Evolutionary conservation across 352 stramenopile species (phyloP).

Genomic region (Plasmopara viticola): DNA sequence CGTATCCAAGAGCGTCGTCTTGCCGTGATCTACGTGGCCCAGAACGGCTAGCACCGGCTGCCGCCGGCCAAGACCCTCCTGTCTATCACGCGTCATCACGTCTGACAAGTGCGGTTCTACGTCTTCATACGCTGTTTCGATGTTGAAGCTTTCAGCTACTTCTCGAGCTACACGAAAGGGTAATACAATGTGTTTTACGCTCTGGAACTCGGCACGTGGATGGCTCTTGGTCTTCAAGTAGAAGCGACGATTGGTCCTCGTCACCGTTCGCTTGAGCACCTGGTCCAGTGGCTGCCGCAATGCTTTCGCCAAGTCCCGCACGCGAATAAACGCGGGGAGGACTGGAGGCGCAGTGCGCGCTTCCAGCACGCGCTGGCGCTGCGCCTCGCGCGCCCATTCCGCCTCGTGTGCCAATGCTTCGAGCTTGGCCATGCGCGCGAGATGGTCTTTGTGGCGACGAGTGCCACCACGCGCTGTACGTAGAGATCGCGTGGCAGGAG

Average conservation of each 20-base stretch:
- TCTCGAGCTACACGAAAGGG: constrained; percentile 55
- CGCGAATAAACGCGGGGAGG: constrained; percentile 51
- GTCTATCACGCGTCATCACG: constrained; percentile 7
- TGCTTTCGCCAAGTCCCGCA: constrained; percentile 68
- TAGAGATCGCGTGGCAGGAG: constrained; percentile 12
- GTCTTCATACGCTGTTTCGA: constrained; percentile 48
- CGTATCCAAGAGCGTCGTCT: constrained; percentile 99
- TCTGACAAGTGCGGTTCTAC: constrained; percentile 46
- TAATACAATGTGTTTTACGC: constrained; percentile 69
- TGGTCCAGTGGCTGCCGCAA: constrained; percentile 60
- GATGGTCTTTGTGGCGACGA: constrained; percentile 21
- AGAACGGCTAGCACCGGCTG: constrained; percentile 98
- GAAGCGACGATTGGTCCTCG: constrained; percentile 49
- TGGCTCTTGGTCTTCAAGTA: constrained; percentile 37
- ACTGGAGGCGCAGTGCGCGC: constrained; percentile 15
- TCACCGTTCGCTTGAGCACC: constrained; percentile 57
- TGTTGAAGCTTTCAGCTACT: constrained; percentile 39
- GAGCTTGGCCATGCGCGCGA: constrained; percentile 13
- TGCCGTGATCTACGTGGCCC: constrained; percentile 99
- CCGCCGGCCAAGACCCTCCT: constrained; percentile 34
- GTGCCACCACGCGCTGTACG: constrained; percentile 26
- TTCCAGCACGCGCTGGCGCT: constrained; percentile 21
- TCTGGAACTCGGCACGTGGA: constrained; percentile 57
- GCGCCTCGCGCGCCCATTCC: constrained; percentile 8
- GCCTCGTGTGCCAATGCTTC: constrained; percentile 8